Base-by-base conservation (phyloP, 305 asterid species). In the Withania somnifera region DNA sequence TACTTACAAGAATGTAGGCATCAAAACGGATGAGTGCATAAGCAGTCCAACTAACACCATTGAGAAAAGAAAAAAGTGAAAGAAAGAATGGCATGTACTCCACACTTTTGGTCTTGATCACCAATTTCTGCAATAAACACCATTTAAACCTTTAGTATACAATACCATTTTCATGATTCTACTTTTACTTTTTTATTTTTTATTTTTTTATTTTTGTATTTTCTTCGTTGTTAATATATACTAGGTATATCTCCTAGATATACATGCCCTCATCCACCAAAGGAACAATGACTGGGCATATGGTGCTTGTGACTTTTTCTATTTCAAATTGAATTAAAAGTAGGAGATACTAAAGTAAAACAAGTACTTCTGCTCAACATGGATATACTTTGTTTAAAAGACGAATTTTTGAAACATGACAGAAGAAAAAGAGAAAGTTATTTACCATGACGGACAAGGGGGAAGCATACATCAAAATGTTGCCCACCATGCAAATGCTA, bases 371-470 rank as follows among this genome's bases (percentile, higher is more conserved):
- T 30, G 34, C 4, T 4, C 34, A 30, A 4, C 34, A 30, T 30
- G 3, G 34, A 30, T 30, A 30, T 30, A 30, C 34, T 30, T 30
- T 4, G 3, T 30, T 30, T 4, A 4, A 30, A 30, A 30, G 34
- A 30, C 34, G 4, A 30, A 30, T 30, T 30, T 30, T 30, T 4
- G 10, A 38, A 38, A 38, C 10, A 38, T 38, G 45, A 20, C 26
- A n/a, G n/a, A 36, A 19, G 10, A 19, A 19, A 14, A 22, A 6
- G 8, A 20, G 30, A 1, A 11, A 68, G 6, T 0, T 4, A 81
- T 82, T 51, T 76, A 95, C 99, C 98, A 95, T 95, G 81, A 94
- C 86, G 40, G 99, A 40, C 1, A 96, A 83, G 1, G 99, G 99
- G 0, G 99, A 77, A 13, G 98, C 99, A 42, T 96, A 96, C 99